Evolutionary conservation across 768 basidiomycete species (phyloP).

Genomic region (Cubamyces lactineus): DNA sequence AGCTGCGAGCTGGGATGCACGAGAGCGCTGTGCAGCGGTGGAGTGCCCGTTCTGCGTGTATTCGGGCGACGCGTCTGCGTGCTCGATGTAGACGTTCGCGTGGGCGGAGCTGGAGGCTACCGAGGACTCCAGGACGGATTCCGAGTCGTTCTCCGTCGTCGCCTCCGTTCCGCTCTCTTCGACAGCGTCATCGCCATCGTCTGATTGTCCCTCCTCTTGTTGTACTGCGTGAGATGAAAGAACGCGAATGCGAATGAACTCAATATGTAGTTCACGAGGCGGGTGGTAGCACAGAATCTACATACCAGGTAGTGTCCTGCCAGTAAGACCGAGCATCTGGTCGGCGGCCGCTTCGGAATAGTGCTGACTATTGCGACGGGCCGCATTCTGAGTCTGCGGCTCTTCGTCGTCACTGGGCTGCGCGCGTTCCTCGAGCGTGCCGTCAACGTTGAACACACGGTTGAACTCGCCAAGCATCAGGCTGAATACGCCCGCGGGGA

Average conservation of each 20-base stretch:
- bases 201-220: constrained; percentile 64
- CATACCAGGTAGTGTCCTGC: constrained; percentile 69
- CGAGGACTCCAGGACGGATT: constrained; percentile 31
- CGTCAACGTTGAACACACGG: constrained; percentile 85
- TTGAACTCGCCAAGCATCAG: constrained; percentile 94
- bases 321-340: constrained; percentile 75
- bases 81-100: constrained; percentile 16
- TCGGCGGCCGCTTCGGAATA: constrained; percentile 86
- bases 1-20: constrained; percentile 64
- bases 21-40: constrained; percentile 38
- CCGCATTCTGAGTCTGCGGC: constrained; percentile 39
- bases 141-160: constrained; percentile 33
- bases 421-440: constrained; percentile 37
- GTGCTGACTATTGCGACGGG: constrained; percentile 80
- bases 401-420: constrained; percentile 23
- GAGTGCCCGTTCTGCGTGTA: constrained; percentile 37
- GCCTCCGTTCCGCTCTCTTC: constrained; percentile 77
- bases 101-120: constrained; percentile 28
- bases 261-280: constrained; percentile 13
- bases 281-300: constrained; percentile 20
- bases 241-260: constrained; percentile 26
- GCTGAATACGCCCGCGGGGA: constrained; percentile 97
- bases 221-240: constrained; percentile 36
- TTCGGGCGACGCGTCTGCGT: constrained; percentile 25
- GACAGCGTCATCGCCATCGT: constrained; percentile 69